These are phyloP conservation scores for Lathyrus sativus DNA, from an alignment of 306 rosid species.

Conservation along the genomic window DNA sequence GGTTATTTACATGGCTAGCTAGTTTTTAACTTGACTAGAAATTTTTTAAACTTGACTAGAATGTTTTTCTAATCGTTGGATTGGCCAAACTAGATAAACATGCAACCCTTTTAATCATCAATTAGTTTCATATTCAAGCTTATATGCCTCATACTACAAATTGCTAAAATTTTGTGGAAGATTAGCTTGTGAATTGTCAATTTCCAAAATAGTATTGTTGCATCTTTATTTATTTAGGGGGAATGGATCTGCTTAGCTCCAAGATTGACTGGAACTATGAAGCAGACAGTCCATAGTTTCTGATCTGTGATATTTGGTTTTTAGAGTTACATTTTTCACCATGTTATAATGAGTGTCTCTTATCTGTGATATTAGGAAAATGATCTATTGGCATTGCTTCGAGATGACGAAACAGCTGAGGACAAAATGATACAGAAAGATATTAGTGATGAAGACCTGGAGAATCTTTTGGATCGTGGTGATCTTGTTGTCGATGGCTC, in stretches of 20 bases:
- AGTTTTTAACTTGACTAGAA: background rate
- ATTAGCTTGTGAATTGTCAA: background rate
- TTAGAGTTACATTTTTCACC: background rate
- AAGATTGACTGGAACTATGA: background rate
- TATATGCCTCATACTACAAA: background rate
- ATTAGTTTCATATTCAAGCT: slow-evolving; percentile 9
- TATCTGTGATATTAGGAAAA: slow-evolving; percentile 55
- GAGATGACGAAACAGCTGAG: slow-evolving; percentile 76
- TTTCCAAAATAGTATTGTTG: background rate
- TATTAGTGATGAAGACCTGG: slow-evolving; percentile 70
- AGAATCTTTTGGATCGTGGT: slow-evolving; percentile 75
- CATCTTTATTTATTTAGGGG: background rate
- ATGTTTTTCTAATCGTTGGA: background rate
- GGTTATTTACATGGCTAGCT: background rate
- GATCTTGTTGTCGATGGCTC: slow-evolving; percentile 51
- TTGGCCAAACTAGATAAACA: slow-evolving; percentile 7
- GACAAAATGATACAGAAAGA: slow-evolving; percentile 79
- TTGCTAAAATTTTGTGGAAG: background rate
- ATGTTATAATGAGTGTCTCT: slow-evolving; percentile 30
- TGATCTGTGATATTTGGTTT: slow-evolving; percentile 1
- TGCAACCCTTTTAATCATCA: background rate
- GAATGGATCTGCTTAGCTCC: background rate
- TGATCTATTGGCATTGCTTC: slow-evolving; percentile 68
- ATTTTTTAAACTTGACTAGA: background rate
- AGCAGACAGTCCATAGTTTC: background rate